Percentiles rank a stretch among this genome's conserved stretches.
These are phyloP conservation scores for Iris pallida DNA, from an alignment of 116 monocot genomes.

Conservation along the genomic window DNA sequence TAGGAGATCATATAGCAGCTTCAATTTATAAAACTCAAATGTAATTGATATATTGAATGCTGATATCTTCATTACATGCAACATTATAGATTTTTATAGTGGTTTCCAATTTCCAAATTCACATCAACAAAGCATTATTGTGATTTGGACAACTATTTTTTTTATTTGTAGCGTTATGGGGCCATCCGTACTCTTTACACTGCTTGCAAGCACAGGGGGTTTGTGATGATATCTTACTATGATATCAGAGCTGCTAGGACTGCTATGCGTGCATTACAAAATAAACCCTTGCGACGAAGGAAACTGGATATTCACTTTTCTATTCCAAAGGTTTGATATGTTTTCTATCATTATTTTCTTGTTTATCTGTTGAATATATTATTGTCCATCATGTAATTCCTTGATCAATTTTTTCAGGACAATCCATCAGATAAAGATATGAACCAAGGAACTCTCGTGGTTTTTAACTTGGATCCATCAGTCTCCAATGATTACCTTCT, in stretches of 20 bases:
- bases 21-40: no score
- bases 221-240: conserved; percentile 99
- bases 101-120: no score
- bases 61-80: no score
- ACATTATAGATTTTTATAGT: no score
- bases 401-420: conserved; percentile 43
- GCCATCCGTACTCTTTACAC: conserved; percentile 94
- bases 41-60: no score
- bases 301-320: conserved; percentile 99
- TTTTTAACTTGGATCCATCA: conserved; percentile 93
- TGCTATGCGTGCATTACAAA: conserved; percentile 96
- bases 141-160: not conserved
- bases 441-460: conserved; percentile 96
- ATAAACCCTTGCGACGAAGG: conserved; percentile 84
- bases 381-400: not conserved
- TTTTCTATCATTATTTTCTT: not conserved
- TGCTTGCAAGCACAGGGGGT: conserved; percentile 94
- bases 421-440: conserved; percentile 98
- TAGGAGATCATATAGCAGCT: no score
- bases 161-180: conserved; percentile 73
- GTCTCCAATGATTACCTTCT: conserved; percentile 95
- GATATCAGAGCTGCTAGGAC: conserved; percentile 89
- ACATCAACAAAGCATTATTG: no score
- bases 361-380: not conserved
- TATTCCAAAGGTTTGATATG: conserved; percentile 77